A percentile compares a stretch with the other conserved stretches of the same genome.
These are phyloP conservation scores for Calonectria hawksworthii DNA, from an alignment of 2,329 filamentous ascomycete genomes.

Conservation along the genomic window DNA sequence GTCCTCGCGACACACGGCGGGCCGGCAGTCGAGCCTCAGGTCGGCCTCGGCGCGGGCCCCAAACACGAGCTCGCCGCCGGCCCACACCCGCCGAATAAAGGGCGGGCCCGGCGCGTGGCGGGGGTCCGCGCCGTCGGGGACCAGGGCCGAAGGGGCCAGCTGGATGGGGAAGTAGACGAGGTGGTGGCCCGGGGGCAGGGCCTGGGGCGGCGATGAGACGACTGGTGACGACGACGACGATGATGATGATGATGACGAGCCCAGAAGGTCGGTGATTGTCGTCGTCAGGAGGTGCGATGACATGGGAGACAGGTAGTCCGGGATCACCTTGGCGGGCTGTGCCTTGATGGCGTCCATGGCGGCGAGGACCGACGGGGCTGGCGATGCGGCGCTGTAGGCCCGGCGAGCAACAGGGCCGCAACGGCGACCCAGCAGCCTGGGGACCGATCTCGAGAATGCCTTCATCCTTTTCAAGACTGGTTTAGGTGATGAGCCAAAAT, in stretches of 20 bases:
- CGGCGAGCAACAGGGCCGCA: constrained; percentile 12
- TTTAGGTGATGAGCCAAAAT: not conserved
- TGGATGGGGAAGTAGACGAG: constrained; percentile 89
- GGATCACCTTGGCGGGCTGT: constrained; percentile 53
- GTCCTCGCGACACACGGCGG: constrained; percentile 61
- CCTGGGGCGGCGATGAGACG: constrained; percentile 40
- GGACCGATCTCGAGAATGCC: not conserved
- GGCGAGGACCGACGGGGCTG: constrained; percentile 26
- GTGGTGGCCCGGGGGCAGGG: constrained; percentile 79
- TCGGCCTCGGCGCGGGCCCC: constrained; percentile 34
- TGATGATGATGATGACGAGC: constrained; percentile 23
- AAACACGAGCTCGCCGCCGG: constrained; percentile 80
- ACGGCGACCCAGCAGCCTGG: constrained; percentile 22
- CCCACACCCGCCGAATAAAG: constrained; percentile 88
- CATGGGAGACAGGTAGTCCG: constrained; percentile 67
- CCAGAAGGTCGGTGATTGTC: constrained; percentile 71
- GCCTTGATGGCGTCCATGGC: constrained; percentile 41
- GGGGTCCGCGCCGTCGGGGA: constrained; percentile 87
- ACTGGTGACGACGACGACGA: constrained; percentile 30
- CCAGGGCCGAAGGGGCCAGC: constrained; percentile 71
- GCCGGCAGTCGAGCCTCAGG: constrained; percentile 56
- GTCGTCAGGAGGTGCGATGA: constrained; percentile 75
- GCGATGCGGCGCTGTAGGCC: constrained; percentile 17
- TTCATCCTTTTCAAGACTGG: not conserved
- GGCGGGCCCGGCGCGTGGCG: constrained; percentile 80